These are phyloP conservation scores for Aspergillus calidoustus DNA, from an alignment of 2,329 filamentous ascomycete genomes.

Conservation along the genomic window DNA sequence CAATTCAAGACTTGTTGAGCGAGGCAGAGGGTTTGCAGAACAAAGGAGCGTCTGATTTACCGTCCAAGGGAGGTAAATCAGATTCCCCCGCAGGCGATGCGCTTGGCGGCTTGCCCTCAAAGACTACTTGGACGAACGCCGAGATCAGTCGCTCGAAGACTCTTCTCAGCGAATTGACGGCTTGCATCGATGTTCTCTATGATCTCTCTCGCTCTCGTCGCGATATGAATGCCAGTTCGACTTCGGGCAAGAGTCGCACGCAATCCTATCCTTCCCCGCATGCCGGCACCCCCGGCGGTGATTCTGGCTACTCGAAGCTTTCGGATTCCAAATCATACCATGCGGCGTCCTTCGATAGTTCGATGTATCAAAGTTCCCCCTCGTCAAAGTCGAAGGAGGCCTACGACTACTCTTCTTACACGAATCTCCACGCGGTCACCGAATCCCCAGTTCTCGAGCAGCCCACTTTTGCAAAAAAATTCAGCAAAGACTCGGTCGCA, in stretches of 20 bases:
- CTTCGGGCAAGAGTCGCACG: slow-evolving; percentile 25
- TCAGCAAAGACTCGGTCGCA: slow-evolving; percentile 30
- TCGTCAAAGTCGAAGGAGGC: slow-evolving; percentile 30
- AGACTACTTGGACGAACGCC: slow-evolving; percentile 52
- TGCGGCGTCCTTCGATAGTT: slow-evolving; percentile 44
- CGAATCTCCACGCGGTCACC: slow-evolving; percentile 18
- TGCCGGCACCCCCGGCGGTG: slow-evolving; percentile 21
- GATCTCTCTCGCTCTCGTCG: slow-evolving; percentile 63
- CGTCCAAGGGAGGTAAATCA: slow-evolving; percentile 41
- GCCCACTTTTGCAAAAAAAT: slow-evolving; percentile 26
- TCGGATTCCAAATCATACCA: slow-evolving; percentile 37
- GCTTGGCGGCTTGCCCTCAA: slow-evolving; percentile 40
- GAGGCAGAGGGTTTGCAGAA: slow-evolving; percentile 64
- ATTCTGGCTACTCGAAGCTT: slow-evolving; percentile 29
- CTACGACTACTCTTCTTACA: slow-evolving; percentile 31
- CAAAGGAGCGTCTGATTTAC: slow-evolving; percentile 43
- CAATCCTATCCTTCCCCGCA: slow-evolving; percentile 36
- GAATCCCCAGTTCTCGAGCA: slow-evolving; percentile 18
- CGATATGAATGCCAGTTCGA: slow-evolving; percentile 44
- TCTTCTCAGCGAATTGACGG: slow-evolving; percentile 64
- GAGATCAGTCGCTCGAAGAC: slow-evolving; percentile 61
- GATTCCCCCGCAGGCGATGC: slow-evolving; percentile 36
- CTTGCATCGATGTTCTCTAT: slow-evolving; percentile 68
- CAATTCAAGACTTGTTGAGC: slow-evolving; percentile 66
- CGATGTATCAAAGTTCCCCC: slow-evolving; percentile 29